These are phyloP conservation scores for Wickerhamiella siamensis DNA, from an alignment of 805 yeast species.

Conservation along the genomic window DNA sequence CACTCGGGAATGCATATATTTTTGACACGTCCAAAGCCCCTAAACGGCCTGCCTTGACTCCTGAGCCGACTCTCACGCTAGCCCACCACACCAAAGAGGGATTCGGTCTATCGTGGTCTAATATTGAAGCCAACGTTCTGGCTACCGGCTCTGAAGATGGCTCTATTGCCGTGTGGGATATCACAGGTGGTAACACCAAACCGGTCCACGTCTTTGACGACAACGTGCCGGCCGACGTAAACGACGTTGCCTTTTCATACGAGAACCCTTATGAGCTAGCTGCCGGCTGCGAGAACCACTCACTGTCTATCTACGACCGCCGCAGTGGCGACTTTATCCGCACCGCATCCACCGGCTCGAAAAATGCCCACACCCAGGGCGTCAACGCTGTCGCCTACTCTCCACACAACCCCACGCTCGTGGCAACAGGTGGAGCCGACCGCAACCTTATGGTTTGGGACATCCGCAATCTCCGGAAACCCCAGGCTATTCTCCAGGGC, in stretches of 20 bases:
- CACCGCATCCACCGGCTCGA: slow-evolving; percentile 10
- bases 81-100: slow-evolving; percentile 54
- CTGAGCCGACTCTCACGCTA: slow-evolving; percentile 22
- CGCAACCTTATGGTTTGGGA: slow-evolving; percentile 64
- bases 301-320: slow-evolving; percentile 51
- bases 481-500: slow-evolving; percentile 53
- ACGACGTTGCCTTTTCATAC: slow-evolving; percentile 48
- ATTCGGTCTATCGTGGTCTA: slow-evolving; percentile 56
- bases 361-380: slow-evolving; percentile 40
- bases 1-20: slow-evolving; percentile 23
- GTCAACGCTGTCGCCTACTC: slow-evolving; percentile 58
- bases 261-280: slow-evolving; percentile 37
- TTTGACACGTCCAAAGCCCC: slow-evolving; percentile 15
- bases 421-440: slow-evolving; percentile 71
- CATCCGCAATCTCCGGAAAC: slow-evolving; percentile 42
- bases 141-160: slow-evolving; percentile 55
- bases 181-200: slow-evolving; percentile 20
- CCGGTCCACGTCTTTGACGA: slow-evolving; percentile 38
- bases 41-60: slow-evolving; percentile 2
- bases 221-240: slow-evolving; percentile 40
- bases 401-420: slow-evolving; percentile 35
- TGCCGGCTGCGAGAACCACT: slow-evolving; percentile 53
- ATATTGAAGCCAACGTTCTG: slow-evolving; percentile 29
- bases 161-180: slow-evolving; percentile 60
- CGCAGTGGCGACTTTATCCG: slow-evolving; percentile 22